Evolutionary conservation across 2,329 filamentous ascomycete genomes (phyloP), one percentile per base, ranked within the genome.

Genomic region (Beauveria brongniartii): DNA sequence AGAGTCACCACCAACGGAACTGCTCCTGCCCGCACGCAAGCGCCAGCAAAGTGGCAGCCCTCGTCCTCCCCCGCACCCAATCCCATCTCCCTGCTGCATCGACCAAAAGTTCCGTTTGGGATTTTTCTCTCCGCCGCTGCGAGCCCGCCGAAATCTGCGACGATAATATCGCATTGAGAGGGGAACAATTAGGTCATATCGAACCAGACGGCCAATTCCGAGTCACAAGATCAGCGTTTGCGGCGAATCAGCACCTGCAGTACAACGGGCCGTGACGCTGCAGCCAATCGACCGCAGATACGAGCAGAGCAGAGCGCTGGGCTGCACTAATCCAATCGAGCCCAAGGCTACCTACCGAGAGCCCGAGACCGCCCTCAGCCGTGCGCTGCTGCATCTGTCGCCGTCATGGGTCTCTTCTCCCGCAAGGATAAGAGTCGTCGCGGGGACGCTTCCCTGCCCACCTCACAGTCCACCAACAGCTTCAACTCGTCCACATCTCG

Each of bases 371-470:
- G 28, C 41, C 41, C 55, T 24, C 50, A 41, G 43, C 43, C 43
- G 30, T 52, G 41, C 41, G 14, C 26, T 18, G 34, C 47, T 52
- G 52, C 54, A 60, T 26, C 54, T 20, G 4, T 48, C 60, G 55
- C 64, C 69, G 72, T 66, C 63, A 84, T 84, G 82, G 81, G 82
- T 67, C 67, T 84, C 64, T 84, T 84, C 69, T 82, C 81, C 41
- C 75, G 81, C 63, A 82, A 78, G 68, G 76, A 82, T 66, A 82
- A 79, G 74, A 71, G 77, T 64, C 71, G 77, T 57, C 79, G 76
- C 69, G 71, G 69, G 65, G 73, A 76, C 61, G 70, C 75, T 22
- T 69, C 73, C 51, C 71, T 80, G 68, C 74, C 75, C 63, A 75
- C 71, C 56, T 76, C 77, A 63, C 73, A 78, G 64, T 81, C 80